These are phyloP conservation scores for Suhomyces kilbournensis DNA, from an alignment of 805 yeast species.

Conservation along the genomic window DNA sequence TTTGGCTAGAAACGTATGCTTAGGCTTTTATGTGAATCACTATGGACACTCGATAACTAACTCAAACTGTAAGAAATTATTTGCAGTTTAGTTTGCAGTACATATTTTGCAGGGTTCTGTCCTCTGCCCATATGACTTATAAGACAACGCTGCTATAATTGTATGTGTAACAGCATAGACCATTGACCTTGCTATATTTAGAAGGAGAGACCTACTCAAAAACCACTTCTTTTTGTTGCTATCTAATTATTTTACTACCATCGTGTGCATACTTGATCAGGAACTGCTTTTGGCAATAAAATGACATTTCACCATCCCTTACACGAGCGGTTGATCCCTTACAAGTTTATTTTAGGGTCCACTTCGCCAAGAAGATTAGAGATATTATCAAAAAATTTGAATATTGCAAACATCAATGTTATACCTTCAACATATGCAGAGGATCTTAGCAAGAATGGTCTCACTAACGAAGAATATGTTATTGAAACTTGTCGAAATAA, in stretches of 20 bases:
- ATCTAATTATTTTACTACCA: neutral
- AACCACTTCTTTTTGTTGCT: neutral
- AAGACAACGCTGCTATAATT: neutral
- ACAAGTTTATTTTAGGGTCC: constrained; percentile 67
- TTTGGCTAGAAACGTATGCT: neutral
- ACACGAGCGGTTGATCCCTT: constrained; percentile 17
- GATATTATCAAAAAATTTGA: constrained; percentile 57
- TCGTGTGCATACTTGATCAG: neutral
- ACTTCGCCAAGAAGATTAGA: constrained; percentile 79
- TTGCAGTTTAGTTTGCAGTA: neutral
- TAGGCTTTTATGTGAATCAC: neutral
- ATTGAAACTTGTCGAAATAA: constrained; percentile 66
- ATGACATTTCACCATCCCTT: constrained; percentile 12
- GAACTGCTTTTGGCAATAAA: neutral
- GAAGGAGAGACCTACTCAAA: neutral
- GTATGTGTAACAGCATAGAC: neutral
- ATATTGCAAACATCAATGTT: constrained; percentile 44
- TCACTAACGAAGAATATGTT: constrained; percentile 57
- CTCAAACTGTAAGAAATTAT: constrained; percentile 2
- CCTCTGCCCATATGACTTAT: neutral
- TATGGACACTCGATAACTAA: constrained; percentile 3
- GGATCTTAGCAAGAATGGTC: constrained; percentile 55
- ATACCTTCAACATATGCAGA: constrained; percentile 74
- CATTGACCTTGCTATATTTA: neutral
- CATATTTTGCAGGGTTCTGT: neutral